Evolutionary conservation across 768 basidiomycete genomes (phyloP), one percentile per base, ranked within the genome.

Genomic region (Trametes cingulata): DNA sequence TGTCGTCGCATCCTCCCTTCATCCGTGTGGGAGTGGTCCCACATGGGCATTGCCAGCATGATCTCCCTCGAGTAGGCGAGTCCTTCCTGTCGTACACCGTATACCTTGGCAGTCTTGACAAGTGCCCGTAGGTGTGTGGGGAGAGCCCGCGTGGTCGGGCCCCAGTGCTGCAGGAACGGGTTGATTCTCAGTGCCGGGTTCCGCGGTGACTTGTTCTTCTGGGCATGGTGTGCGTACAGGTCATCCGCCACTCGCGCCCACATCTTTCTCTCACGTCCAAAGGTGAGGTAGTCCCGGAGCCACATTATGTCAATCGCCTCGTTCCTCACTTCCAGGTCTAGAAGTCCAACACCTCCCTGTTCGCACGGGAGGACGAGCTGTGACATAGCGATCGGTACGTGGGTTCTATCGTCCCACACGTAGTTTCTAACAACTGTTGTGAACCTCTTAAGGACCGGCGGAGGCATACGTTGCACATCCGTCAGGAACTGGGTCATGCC

Each of bases 401-500:
- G 29, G 10, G 49, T 29, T 3, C 22, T 22, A 4, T 56, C 43
- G 17, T 56, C 41, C 64, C 64, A 65, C 1, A 65, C 6, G 22
- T 62, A 65, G 20, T 24, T 36, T 0, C 43, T 14, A 0, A 58
- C 13, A 1, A 54, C 19, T 12, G 35, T 55, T 2, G 22, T 27
- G 4, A 65, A 29, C 0, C 42, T 0, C 2, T 35, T 43, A 4
- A 35, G 4, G 4, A 58, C 47, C 3, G 12, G 3, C 2, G 2
- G 17, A 2, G 69, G 70, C 70, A 72, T 72, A 0, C 68, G 52
- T 39, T 72, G 67, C 3, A 68, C 70, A 12, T 61, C 57, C 0
- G 70, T 56, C 4, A 64, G 53, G 57, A 67, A 73, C 58, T 73
- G 73, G 4, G 70, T 69, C 56, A 59, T 59, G 2, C 53, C 57